Percentiles rank a stretch among this genome's conserved stretches.
Conservation (phyloP, 1,284 basidiomycete species). For the Trametes versicolor region DNA sequence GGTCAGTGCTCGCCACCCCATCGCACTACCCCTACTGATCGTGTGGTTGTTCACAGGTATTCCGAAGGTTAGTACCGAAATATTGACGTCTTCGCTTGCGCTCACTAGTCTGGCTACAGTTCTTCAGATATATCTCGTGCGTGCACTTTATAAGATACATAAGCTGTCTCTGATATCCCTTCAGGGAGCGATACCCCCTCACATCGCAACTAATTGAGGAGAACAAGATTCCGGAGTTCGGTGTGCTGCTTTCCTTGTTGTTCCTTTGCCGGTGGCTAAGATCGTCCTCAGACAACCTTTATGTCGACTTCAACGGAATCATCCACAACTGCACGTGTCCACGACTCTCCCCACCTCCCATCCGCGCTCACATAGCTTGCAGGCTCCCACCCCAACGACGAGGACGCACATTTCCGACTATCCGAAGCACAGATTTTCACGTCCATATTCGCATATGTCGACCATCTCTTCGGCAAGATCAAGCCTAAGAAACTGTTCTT, state of each 20-base stretch:
- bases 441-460: constrained; percentile 96
- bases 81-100: constrained; percentile 13
- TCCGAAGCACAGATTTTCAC: constrained; percentile 98
- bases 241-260: constrained; percentile 48
- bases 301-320: constrained; percentile 98
- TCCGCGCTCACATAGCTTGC: constrained; percentile 7
- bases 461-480: constrained; percentile 96
- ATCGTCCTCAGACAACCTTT: constrained; percentile 72
- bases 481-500: constrained; percentile 97
- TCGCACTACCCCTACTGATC: background rate
- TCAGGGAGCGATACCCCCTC: constrained; percentile 95
- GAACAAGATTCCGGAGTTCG: constrained; percentile 97
- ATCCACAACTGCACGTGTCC: constrained; percentile 89
- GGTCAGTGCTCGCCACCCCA: constrained; percentile 11
- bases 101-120: background rate
- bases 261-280: constrained; percentile 21
- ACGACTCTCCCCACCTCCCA: background rate
- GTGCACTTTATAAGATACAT: constrained; percentile 82
- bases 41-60: constrained; percentile 30
- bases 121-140: too few relatives aligned
- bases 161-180: constrained; percentile 22
- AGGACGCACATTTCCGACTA: constrained; percentile 93
- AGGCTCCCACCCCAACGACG: constrained; percentile 95
- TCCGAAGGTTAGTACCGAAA: constrained; percentile 35
- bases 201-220: constrained; percentile 98